Evolutionary conservation across 192 early-diverging fungal species (phyloP), one percentile per base, ranked within the genome.

Genomic region (Pilobolus umbonatus): DNA sequence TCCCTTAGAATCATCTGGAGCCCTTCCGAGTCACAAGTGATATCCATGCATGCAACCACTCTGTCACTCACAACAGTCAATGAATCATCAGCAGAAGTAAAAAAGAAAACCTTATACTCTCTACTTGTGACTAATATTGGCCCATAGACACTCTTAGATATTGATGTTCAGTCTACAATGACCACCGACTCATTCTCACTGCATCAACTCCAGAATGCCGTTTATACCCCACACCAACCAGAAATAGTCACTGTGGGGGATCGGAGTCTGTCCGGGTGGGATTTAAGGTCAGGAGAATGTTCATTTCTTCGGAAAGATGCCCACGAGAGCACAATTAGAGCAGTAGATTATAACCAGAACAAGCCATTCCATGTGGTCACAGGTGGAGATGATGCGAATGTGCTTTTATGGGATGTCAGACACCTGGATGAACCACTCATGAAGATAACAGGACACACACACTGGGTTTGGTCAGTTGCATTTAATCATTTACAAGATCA

Each of bases 401-500:
- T 98, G n/a, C 80, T 88, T 43, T 78, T 96, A 49, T 98, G 95
- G 95, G 95, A 98, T 61, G 52, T 78, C 0, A 76, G 95, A 15
- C 77, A 81, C 19, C 54, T 76, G 0, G 48, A 60, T 0, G 57
- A 63, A 2, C 79, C 88, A 0, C 45, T 95, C 1, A 77, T 90
- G 63, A 80, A 81, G 6, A 68, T 95, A 4, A 36, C 35, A 21
- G 31, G 38, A 11, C 72, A 76, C 17, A 80, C 91, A 60, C 95
- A 98, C 57, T 98, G 94, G 89, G 77, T 95, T 12, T 91, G 86
- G 84, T 75, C 77, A 4, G 85, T 95, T 10, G 78, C 76, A 7
- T 96, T 86, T 71, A 98, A 98, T 73, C 77, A 78, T 34, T 88
- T 84, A 64, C 92, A 98, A 65, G 95, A 98, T 70, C 95, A 98